Base-by-base conservation (phyloP, 768 basidiomycete species). In the Trametes cubensis region DNA sequence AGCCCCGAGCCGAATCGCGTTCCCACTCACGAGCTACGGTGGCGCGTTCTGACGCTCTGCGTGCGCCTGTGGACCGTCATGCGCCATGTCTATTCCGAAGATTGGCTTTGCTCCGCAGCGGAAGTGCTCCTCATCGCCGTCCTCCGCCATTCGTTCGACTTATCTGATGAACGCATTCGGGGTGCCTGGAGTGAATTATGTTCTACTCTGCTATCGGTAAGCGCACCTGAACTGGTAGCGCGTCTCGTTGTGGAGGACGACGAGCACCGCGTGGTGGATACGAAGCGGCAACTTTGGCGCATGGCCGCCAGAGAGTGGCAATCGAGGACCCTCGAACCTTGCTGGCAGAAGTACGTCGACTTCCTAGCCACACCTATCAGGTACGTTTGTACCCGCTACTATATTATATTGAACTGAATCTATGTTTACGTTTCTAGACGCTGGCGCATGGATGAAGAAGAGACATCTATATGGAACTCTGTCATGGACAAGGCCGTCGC, bases 51-150 rank as follows among this genome's bases (percentile, higher is more conserved):
- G n/a, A 55, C 60, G 2, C 71, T 79, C 28, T 72, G 83, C 13
- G 69, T 70, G 47, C 78, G 77, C 52, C 71, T 88, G 30, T 89
- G 86, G 87, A 72, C 65, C 18, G 75, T 79, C 14, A 76, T 82
- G 71, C 80, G 76, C 72, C 79, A 80, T 40, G 79, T 82, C 6
- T 85, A 85, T 51, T 66, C 74, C 20, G 42, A 67, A 1, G 34
- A 73, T 8, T 78, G 73, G 74, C 77, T 88, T 18, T 68, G 77
- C 0, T 70, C 73, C 6, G 71, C 77, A 0, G 83, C 85, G 13
- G 80, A 81, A 58, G 68, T 70, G 0, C 76, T 88, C 23, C 73
- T 88, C 4, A 73, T 71, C 0, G 75, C 76, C 0, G 65, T 86
- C 17, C 66, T 87, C n/a, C 76, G 77, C 55, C 75, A 74, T 38